phyloP scores from a whole-genome alignment of 768 basidiomycete species.

The Cyathus striatus region DNA sequence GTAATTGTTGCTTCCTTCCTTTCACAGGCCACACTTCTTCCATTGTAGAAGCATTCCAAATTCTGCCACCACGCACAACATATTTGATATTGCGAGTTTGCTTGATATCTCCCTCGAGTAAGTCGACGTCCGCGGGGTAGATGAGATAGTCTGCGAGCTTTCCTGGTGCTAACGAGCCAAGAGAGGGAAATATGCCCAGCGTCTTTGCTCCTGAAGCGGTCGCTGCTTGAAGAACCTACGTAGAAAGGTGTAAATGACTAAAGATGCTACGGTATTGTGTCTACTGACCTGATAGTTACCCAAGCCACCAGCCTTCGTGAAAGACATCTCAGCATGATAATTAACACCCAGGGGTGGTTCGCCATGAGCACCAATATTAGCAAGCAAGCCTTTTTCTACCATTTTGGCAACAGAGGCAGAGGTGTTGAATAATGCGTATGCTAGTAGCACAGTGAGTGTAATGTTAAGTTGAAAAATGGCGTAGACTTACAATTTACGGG shows the following conservation, averaged over 20 bases:
- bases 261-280: background rate
- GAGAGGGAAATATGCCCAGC: conserved; percentile 53
- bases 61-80: conserved; percentile 62
- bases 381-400: conserved; percentile 55
- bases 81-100: conserved; percentile 45
- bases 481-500: conserved; percentile 49
- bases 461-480: background rate
- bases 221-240: conserved; percentile 62
- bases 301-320: conserved; percentile 58
- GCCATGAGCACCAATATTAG: conserved; percentile 73
- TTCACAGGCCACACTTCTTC: conserved; percentile 68
- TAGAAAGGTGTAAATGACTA: background rate
- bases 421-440: conserved; percentile 63
- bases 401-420: conserved; percentile 65
- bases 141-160: conserved; percentile 72
- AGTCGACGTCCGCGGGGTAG: conserved; percentile 56
- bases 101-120: conserved; percentile 47
- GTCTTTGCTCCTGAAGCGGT: conserved; percentile 62
- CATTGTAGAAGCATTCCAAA: conserved; percentile 67
- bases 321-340: conserved; percentile 73
- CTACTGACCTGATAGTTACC: conserved; percentile 59
- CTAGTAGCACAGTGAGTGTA: conserved; percentile 24
- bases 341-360: conserved; percentile 69
- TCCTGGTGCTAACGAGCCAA: conserved; percentile 58
- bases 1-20: conserved; percentile 47